Percentiles rank a stretch among this genome's conserved stretches.
Evolutionary conservation across 2,329 filamentous ascomycete genomes (phyloP).

Genomic region (Coniochaeta ligniaria): DNA sequence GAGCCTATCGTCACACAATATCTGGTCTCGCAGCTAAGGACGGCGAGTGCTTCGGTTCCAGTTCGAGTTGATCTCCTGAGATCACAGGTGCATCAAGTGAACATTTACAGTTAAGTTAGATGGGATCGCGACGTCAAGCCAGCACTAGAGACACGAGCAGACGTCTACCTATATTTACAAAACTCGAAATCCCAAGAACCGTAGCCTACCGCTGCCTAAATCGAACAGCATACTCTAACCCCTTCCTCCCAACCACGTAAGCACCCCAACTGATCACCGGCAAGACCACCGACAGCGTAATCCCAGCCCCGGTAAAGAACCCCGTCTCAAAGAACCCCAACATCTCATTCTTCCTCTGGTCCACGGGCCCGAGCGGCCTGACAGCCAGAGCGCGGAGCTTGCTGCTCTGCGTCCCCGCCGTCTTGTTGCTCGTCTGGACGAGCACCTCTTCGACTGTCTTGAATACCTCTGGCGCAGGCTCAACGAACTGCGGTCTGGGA

Average conservation of each 20-base stretch:
- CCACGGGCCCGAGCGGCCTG: conserved; percentile 22
- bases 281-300: conserved; percentile 15
- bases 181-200: background rate
- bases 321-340: conserved; percentile 43
- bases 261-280: conserved; percentile 11
- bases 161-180: no score
- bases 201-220: background rate
- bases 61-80: background rate
- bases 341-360: conserved; percentile 19
- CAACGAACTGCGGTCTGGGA: conserved; percentile 33
- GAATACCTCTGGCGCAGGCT: conserved; percentile 9
- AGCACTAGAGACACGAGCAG: no score
- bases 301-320: conserved; percentile 26
- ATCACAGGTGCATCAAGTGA: no score
- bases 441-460: conserved; percentile 12
- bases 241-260: conserved; percentile 10
- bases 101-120: no score
- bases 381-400: conserved; percentile 11
- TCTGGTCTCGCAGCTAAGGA: no score
- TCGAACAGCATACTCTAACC: conserved; percentile 3
- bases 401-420: conserved; percentile 10
- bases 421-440: conserved; percentile 7
- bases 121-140: no score
- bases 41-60: no score
- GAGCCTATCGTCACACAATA: no score